These are phyloP conservation scores for Tetrahymena elliotti DNA, from an alignment of 73 alveolate species.

Conservation along the genomic window DNA sequence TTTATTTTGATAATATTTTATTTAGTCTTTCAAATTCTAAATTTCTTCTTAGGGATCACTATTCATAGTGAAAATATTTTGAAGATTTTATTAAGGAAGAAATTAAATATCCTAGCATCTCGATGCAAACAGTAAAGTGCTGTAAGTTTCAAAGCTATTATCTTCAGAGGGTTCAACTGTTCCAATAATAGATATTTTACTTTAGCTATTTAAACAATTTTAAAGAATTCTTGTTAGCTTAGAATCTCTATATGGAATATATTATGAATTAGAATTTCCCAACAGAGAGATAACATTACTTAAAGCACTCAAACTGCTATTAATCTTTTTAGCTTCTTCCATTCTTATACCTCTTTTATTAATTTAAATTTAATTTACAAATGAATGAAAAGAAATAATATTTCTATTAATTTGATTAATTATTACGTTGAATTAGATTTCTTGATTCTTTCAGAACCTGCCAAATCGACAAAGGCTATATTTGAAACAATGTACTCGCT, in stretches of 20 bases:
- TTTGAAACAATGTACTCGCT: slow-evolving; percentile 10
- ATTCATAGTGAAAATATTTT: not conserved
- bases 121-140: not conserved
- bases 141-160: not conserved
- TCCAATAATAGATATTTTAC: not conserved
- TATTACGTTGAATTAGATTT: slow-evolving; percentile 80
- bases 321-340: slow-evolving; percentile 96
- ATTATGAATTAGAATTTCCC: slow-evolving; percentile 56
- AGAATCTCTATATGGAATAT: slow-evolving; percentile 95
- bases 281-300: slow-evolving; percentile 93
- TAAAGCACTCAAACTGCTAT: slow-evolving; percentile 93
- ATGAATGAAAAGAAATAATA: not conserved
- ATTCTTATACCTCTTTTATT: slow-evolving; percentile 71
- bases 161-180: not conserved
- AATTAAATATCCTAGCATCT: not conserved
- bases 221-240: slow-evolving; percentile 89
- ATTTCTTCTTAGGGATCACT: not conserved
- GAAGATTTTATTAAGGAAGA: not conserved
- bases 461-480: slow-evolving; percentile 61
- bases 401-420: not conserved
- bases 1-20: not conserved
- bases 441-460: slow-evolving; percentile 94
- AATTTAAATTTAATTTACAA: not conserved
- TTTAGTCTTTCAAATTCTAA: not conserved
- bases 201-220: slow-evolving; percentile 89